Percentiles rank a stretch among this genome's conserved stretches.
phyloP scores from a whole-genome alignment of 2,329 filamentous ascomycete genomes.

The Colletotrichum tropicale region DNA sequence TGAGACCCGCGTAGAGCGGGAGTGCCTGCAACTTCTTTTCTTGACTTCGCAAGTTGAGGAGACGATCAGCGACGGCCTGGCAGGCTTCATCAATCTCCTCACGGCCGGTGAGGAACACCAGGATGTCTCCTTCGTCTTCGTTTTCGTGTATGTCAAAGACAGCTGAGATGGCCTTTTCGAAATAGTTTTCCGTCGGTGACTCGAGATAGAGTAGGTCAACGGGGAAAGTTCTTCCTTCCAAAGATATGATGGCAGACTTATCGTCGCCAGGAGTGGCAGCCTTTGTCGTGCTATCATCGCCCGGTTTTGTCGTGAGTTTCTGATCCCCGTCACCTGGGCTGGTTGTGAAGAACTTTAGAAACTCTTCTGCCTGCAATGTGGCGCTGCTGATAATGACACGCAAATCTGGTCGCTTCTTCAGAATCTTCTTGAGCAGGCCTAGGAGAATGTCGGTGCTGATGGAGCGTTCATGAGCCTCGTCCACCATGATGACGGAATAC shows the following conservation, averaged over 20 bases:
- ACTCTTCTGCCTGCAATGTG: constrained; percentile 87
- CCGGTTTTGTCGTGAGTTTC: not conserved
- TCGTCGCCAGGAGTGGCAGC: constrained; percentile 25
- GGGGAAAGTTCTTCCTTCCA: constrained; percentile 87
- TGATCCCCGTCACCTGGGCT: constrained; percentile 30
- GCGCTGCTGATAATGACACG: constrained; percentile 92
- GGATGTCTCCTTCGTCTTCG: constrained; percentile 83
- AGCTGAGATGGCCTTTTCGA: constrained; percentile 81
- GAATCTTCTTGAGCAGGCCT: constrained; percentile 89
- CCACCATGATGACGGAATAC: constrained; percentile 97
- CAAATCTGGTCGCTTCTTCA: constrained; percentile 78
- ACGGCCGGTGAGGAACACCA: constrained; percentile 89
- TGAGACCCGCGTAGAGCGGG: constrained; percentile 87
- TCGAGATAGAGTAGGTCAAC: constrained; percentile 87
- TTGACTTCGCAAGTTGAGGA: constrained; percentile 27
- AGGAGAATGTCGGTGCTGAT: constrained; percentile 91
- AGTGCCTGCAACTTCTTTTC: constrained; percentile 70
- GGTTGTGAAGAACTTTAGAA: constrained; percentile 75
- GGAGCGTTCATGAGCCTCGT: constrained; percentile 94
- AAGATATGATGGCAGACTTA: constrained; percentile 68
- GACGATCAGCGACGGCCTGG: constrained; percentile 63
- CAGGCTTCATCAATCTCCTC: constrained; percentile 89
- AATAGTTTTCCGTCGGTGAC: constrained; percentile 80
- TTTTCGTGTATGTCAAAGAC: constrained; percentile 86
- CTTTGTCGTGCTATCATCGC: constrained; percentile 24